Evolutionary conservation across 108 stramenopile species (phyloP).

Genomic region (Skeletonema costatum): DNA sequence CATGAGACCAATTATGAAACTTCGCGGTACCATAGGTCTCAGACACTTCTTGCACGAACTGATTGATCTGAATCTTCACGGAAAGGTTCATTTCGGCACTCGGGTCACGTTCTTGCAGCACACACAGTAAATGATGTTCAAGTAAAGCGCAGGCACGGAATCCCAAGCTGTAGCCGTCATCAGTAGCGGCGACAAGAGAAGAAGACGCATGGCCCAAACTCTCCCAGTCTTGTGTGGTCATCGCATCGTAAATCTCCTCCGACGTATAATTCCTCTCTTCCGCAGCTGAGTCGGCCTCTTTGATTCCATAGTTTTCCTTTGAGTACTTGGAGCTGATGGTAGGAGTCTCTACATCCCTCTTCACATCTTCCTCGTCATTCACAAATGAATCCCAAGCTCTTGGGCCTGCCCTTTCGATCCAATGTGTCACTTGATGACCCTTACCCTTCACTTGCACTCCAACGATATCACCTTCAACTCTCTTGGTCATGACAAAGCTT

Average conservation of each 20-base stretch:
- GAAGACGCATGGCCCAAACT: background rate
- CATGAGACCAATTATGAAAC: conserved; percentile 33
- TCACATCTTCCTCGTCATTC: background rate
- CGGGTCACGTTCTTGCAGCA: background rate
- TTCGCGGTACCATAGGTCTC: conserved; percentile 19
- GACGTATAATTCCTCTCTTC: background rate
- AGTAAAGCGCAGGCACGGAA: background rate
- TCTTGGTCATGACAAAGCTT: conserved; percentile 20
- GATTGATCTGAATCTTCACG: conserved; percentile 17
- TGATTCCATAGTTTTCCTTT: background rate
- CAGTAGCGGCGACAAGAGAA: background rate
- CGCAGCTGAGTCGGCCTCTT: background rate
- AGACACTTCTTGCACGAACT: conserved; percentile 25
- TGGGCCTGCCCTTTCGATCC: conserved; percentile 14
- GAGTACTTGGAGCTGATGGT: background rate
- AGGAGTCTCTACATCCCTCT: background rate
- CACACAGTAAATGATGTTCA: background rate
- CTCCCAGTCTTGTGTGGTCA: conserved; percentile 4
- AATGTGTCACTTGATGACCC: conserved; percentile 37
- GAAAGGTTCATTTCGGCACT: background rate
- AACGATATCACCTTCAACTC: conserved; percentile 25
- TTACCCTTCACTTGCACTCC: conserved; percentile 45
- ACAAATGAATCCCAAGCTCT: conserved; percentile 4
- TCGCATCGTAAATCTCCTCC: conserved; percentile 11
- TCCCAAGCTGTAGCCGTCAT: background rate